Percentiles rank a stretch among this genome's conserved stretches.
These are phyloP conservation scores for Morella rubra DNA, from an alignment of 306 rosid species.

Conservation along the genomic window DNA sequence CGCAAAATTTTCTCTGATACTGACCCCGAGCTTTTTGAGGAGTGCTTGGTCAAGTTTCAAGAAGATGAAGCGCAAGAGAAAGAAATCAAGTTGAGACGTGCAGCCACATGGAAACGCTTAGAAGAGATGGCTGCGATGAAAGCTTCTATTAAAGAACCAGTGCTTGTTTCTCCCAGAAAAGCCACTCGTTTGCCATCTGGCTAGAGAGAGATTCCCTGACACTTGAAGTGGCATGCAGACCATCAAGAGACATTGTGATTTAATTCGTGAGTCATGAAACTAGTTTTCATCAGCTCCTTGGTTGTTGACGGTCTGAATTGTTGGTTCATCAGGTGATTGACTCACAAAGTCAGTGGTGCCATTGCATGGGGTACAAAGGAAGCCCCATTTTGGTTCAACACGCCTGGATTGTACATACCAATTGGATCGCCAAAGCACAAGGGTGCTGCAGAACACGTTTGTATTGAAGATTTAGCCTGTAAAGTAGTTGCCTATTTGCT, in stretches of 20 bases:
- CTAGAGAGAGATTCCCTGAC: conserved; percentile 33
- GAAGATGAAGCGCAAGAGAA: conserved; percentile 68
- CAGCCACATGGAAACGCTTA: conserved; percentile 74
- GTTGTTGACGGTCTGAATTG: not conserved
- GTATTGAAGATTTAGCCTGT: conserved; percentile 36
- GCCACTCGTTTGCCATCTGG: conserved; percentile 50
- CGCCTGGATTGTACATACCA: conserved; percentile 55
- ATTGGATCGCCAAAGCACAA: conserved; percentile 49
- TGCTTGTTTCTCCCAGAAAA: conserved; percentile 67
- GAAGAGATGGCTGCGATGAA: conserved; percentile 87
- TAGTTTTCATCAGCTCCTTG: conserved; percentile 29
- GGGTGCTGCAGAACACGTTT: conserved; percentile 34
- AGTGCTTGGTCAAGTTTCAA: conserved; percentile 66
- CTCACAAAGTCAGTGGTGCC: conserved; percentile 29
- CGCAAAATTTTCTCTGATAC: conserved; percentile 76
- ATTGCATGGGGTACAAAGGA: conserved; percentile 31
- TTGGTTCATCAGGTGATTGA: conserved; percentile 29
- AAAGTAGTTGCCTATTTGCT: conserved; percentile 32
- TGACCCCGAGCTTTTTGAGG: conserved; percentile 75
- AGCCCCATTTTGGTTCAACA: conserved; percentile 39
- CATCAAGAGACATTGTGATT: conserved; percentile 20
- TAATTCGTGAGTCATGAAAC: conserved; percentile 24
- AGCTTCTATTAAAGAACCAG: conserved; percentile 66
- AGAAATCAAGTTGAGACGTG: conserved; percentile 53
- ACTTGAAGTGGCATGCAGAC: conserved; percentile 23